A percentile compares a stretch with the other conserved stretches of the same genome.
phyloP scores from a whole-genome alignment of 495 filamentous ascomycete species.

The Pyronema domesticum region DNA sequence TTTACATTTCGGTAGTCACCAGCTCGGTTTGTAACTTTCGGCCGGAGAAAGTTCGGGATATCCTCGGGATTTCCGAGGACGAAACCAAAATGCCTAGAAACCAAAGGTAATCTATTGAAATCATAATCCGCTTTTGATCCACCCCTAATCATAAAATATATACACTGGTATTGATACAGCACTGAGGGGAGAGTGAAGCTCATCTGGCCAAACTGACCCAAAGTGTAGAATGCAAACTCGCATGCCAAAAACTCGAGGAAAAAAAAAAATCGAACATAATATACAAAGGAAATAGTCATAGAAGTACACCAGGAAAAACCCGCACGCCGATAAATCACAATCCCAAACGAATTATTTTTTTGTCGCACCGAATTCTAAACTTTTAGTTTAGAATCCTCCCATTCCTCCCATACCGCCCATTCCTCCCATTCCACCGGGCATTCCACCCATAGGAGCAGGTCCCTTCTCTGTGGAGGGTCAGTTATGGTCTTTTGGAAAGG shows the following conservation, averaged over 20 bases:
- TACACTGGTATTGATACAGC: too few species aligned
- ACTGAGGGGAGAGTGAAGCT: background rate
- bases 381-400: constrained; percentile 28
- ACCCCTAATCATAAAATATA: background rate
- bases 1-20: too few species aligned
- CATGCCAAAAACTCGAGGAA: background rate
- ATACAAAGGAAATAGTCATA: background rate
- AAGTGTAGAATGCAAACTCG: background rate
- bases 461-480: constrained; percentile 11
- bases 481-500: constrained; percentile 12
- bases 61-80: too few species aligned
- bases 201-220: background rate
- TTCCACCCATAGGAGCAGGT: constrained; percentile 31
- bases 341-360: background rate
- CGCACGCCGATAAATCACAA: background rate
- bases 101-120: background rate
- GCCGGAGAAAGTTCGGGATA: too few species aligned
- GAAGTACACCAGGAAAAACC: background rate
- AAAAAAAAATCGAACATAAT: background rate
- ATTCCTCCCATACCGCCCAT: constrained; percentile 58
- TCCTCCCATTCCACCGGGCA: constrained; percentile 42
- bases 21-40: too few species aligned
- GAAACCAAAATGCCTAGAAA: too few species aligned
- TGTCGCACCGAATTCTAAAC: background rate
- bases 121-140: background rate